phyloP scores from a whole-genome alignment of 1,284 basidiomycete species.

The Malassezia sympodialis region DNA sequence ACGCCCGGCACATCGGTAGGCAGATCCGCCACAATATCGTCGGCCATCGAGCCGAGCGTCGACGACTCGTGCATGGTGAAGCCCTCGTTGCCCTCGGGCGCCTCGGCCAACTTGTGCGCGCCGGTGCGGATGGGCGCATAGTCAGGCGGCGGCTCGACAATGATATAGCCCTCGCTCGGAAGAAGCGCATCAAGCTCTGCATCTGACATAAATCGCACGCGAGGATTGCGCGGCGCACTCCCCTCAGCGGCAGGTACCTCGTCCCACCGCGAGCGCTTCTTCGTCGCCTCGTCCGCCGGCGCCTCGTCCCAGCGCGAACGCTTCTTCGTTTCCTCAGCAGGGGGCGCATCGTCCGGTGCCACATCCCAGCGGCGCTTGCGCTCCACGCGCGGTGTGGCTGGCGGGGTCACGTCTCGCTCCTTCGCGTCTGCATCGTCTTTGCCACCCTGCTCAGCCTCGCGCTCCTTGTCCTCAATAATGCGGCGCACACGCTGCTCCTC shows the following conservation, averaged over 20 bases:
- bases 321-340: constrained; percentile 57
- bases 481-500: constrained; percentile 77
- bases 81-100: constrained; percentile 60
- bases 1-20: constrained; percentile 99
- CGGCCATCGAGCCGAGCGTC: constrained; percentile 71
- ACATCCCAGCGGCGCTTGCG: constrained; percentile 83
- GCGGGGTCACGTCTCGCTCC: constrained; percentile 35
- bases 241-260: constrained; percentile 56
- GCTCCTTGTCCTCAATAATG: constrained; percentile 72
- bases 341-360: constrained; percentile 51
- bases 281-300: constrained; percentile 57
- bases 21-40: constrained; percentile 75
- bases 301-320: constrained; percentile 88
- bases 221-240: constrained; percentile 58
- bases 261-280: constrained; percentile 83
- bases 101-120: constrained; percentile 62
- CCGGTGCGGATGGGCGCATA: constrained; percentile 73
- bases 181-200: constrained; percentile 88
- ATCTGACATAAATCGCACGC: constrained; percentile 85
- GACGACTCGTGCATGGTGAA: constrained; percentile 95
- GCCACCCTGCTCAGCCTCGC: constrained; percentile 61
- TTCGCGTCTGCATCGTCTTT: not conserved
- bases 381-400: constrained; percentile 56
- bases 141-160: constrained; percentile 85
- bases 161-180: constrained; percentile 74